Percentiles rank a stretch among this genome's conserved stretches.
Evolutionary conservation across 148 eudicot genomes (phyloP).

Genomic region (Silene conica): DNA sequence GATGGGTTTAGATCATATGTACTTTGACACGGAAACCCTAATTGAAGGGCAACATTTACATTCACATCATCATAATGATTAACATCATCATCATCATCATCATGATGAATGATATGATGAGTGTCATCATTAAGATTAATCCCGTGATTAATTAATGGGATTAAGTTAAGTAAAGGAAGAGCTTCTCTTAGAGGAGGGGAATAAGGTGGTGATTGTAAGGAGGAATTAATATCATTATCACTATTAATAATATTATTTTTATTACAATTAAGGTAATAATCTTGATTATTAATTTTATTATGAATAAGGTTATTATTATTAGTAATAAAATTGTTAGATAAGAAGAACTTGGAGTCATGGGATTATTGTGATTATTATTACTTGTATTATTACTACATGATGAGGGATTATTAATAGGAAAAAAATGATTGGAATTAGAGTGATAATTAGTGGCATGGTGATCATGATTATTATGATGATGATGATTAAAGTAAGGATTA

Average conservation of each 20-base stretch:
- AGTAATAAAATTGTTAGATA: slow-evolving; percentile 11
- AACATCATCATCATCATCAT: slow-evolving; percentile 7
- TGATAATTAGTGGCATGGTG: slow-evolving; percentile 22
- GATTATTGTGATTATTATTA: slow-evolving; percentile 7
- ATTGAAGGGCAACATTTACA: too few species aligned
- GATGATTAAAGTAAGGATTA: slow-evolving; percentile 35
- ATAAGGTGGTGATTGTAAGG: slow-evolving; percentile 20
- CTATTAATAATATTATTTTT: not conserved
- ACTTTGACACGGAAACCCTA: too few species aligned
- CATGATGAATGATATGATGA: not conserved
- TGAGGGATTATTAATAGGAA: slow-evolving; percentile 1
- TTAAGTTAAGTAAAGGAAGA: slow-evolving; percentile 44
- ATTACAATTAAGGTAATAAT: not conserved
- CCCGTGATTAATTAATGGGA: slow-evolving; percentile 31
- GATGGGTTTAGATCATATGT: too few species aligned
- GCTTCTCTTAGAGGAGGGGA: slow-evolving; percentile 58
- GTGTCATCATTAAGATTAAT: slow-evolving; percentile 28
- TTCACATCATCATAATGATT: too few species aligned
- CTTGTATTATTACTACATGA: not conserved
- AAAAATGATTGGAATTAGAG: slow-evolving; percentile 27
- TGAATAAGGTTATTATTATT: not conserved
- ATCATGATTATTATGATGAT: slow-evolving; percentile 10
- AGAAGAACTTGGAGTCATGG: slow-evolving; percentile 22
- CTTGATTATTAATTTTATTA: too few species aligned
- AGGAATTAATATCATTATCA: not conserved